Evolutionary conservation across 2,329 filamentous ascomycete species (phyloP), one percentile per base, ranked within the genome.

Genomic region (Pestalotiopsis sp.): DNA sequence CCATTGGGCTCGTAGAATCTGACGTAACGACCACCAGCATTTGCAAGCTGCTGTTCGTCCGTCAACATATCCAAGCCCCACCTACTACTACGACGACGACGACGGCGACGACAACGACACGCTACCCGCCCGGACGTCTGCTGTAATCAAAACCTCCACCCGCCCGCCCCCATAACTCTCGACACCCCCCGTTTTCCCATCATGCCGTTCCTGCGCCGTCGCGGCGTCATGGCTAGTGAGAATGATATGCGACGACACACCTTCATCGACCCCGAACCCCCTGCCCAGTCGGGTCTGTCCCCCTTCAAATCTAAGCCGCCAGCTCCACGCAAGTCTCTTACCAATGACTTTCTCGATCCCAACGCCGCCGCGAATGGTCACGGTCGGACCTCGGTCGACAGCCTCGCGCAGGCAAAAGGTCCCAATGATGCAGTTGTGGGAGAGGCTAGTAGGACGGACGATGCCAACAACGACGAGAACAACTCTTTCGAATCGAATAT

Each of bases 121-220:
- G 66, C 68, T 57, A 14, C 60, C 66, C 72, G 62, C 72, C 31
- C 31, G 31, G 31, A 36, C 31, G 31, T 36, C 31, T 36, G 31
- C 31, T 36, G 31, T 36, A 36, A 36, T 36, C 31, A 36, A 36
- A 36, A 36, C 31, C 31, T 36, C 31, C 31, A 9, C 31, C 31
- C 31, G 31, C 31, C 27, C 27, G 4, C 27, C 31, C 31, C 31
- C 31, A 36, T 36, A 36, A 69, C 68, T 61, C 69, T 70, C 63
- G 67, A 31, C 58, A 60, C 62, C 69, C 70, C 72, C 69, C 67
- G 67, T 72, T 27, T n/a, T 7, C 14, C 64, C 77, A 80, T 72
- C 75, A 90, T 90, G 87, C 86, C 87, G 75, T 88, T 90, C 74
- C 82, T 89, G 80, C 87, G 87, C 81, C 87, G 87, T 79, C 87